phyloP scores from a whole-genome alignment of 2,329 filamentous ascomycete species.

The Epichloe sibirici region DNA sequence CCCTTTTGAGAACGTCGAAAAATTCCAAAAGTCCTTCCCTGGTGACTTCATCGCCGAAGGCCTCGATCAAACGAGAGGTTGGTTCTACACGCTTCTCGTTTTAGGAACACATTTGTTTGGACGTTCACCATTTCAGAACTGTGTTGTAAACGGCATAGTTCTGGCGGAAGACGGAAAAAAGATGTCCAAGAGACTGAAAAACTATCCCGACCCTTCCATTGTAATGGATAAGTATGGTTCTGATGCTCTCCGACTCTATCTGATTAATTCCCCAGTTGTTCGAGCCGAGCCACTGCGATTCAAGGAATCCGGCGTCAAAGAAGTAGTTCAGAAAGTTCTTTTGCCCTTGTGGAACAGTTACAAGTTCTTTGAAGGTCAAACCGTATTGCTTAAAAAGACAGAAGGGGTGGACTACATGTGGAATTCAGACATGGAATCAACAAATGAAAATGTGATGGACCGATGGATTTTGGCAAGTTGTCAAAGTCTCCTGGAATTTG shows the following conservation, averaged over 20 bases:
- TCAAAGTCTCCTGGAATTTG: slow-evolving; percentile 81
- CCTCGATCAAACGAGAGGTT: slow-evolving; percentile 85
- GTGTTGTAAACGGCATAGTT: slow-evolving; percentile 91
- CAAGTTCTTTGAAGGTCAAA: slow-evolving; percentile 90
- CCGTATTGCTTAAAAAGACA: slow-evolving; percentile 74
- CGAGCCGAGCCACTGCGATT: slow-evolving; percentile 83
- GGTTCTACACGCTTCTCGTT: slow-evolving; percentile 91
- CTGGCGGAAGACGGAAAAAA: slow-evolving; percentile 94
- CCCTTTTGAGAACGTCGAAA: slow-evolving; percentile 77
- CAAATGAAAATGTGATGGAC: slow-evolving; percentile 88
- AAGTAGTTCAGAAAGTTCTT: slow-evolving; percentile 84
- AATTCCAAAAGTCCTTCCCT: slow-evolving; percentile 71
- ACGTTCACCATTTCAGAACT: slow-evolving; percentile 81
- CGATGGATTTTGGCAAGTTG: slow-evolving; percentile 88
- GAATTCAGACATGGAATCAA: slow-evolving; percentile 60
- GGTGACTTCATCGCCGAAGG: slow-evolving; percentile 93
- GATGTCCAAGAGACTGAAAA: slow-evolving; percentile 96
- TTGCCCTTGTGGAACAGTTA: slow-evolving; percentile 93
- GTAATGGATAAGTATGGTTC: slow-evolving; percentile 84
- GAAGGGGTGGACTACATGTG: slow-evolving; percentile 66
- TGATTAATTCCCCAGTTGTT: slow-evolving; percentile 94
- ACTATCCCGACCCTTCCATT: slow-evolving; percentile 78
- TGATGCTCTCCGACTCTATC: slow-evolving; percentile 83
- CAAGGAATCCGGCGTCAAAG: slow-evolving; percentile 85
- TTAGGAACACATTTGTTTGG: slow-evolving; percentile 81